Evolutionary conservation across 768 basidiomycete species (phyloP).

Genomic region (Hericium coralloides): DNA sequence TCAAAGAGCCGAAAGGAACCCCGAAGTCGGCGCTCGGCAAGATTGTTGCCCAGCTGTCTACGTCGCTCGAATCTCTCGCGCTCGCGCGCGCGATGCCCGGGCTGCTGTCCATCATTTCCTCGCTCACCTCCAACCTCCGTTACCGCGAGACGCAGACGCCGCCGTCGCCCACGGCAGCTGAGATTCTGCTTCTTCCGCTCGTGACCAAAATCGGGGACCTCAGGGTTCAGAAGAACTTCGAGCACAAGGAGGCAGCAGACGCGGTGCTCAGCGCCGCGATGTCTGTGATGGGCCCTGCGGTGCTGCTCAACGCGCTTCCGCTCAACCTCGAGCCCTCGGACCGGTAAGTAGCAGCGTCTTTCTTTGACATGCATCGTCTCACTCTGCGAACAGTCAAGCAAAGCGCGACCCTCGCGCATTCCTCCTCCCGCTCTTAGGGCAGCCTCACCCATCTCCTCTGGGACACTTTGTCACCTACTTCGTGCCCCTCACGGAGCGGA

Average conservation of each 20-base stretch:
- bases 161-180: constrained; percentile 48
- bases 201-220: constrained; percentile 67
- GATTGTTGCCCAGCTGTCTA: constrained; percentile 54
- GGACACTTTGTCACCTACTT: constrained; percentile 85
- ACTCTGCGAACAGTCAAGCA: constrained; percentile 38
- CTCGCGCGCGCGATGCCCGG: constrained; percentile 75
- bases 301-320: constrained; percentile 65
- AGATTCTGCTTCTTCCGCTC: constrained; percentile 58
- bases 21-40: constrained; percentile 48
- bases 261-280: constrained; percentile 70
- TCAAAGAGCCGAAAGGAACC: constrained; percentile 29
- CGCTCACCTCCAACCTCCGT: constrained; percentile 56
- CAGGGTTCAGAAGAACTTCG: constrained; percentile 73
- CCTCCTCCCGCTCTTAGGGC: constrained; percentile 78
- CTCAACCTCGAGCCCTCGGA: constrained; percentile 79
- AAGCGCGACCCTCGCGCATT: constrained; percentile 83
- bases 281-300: constrained; percentile 78
- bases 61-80: constrained; percentile 63
- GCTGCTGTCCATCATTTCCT: constrained; percentile 62
- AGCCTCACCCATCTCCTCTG: constrained; percentile 74
- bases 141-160: constrained; percentile 34
- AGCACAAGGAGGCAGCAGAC: constrained; percentile 86
- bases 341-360: constrained; percentile 39
- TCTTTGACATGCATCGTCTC: no score
- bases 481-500: constrained; percentile 85